Evolutionary conservation across 2,329 filamentous ascomycete species (phyloP), one percentile per base, ranked within the genome.

Genomic region (Lithohypha guttulata): DNA sequence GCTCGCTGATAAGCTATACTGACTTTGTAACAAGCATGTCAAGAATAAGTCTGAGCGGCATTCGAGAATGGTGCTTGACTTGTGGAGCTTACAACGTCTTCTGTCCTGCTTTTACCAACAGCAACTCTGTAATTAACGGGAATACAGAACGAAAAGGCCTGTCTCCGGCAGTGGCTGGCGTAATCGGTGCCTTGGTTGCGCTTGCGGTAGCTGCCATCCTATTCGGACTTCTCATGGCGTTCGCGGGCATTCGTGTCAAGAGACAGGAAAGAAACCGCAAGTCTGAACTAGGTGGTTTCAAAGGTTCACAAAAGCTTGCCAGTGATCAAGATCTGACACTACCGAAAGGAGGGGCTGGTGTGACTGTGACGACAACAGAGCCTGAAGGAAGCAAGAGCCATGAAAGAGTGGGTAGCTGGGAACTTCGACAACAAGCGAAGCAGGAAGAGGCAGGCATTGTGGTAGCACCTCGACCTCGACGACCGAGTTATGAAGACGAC

Each of bases 361-460:
- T 53, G n/a, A 55, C 54, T 41, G 53, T 54, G 5, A 52, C 57
- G 2, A 46, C 53, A 14, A 44, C 40, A 25, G 51, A 46, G 18
- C 34, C 48, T 10, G 38, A 39, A 4, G 36, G 47, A 25, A 52
- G 57, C 14, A 58, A 57, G 11, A 62, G 63, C 2, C 66, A 75
- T 51, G 71, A 75, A 55, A 58, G 71, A 29, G 59, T 68, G 13
- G 71, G 69, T 1, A 75, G 71, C 43, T 77, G 73, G 73, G 73
- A 76, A 52, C 54, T 76, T 55, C 61, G 62, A 38, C 40, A 47
- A 18, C 29, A 48, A 41, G 26, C 45, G 25, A 46, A 46, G 31
- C 34, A 39, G 27, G 39, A 46, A 19, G 45, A 46, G 13, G 39
- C 42, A 19, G 43, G 48, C 13, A 36, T 28, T 13, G 25, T 46